Evolutionary conservation across 805 yeast species (phyloP).

Genomic region (Wickerhamomyces mucosus): DNA sequence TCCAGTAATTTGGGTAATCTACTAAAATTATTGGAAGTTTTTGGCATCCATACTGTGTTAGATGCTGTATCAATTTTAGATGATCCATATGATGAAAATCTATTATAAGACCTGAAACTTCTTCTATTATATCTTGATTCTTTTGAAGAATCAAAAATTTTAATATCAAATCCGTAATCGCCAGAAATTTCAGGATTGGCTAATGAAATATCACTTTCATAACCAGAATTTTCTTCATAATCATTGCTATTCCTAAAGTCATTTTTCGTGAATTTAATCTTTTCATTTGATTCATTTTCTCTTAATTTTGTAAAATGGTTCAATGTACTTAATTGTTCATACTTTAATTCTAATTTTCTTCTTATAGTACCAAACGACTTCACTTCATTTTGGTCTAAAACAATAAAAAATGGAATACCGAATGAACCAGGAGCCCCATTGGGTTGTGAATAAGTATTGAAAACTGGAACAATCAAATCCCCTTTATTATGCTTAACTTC

Average conservation of each 20-base stretch:
- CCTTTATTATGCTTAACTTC: slow-evolving; percentile 33
- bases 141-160: slow-evolving; percentile 24
- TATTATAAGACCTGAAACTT: slow-evolving; percentile 1
- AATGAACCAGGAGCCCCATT: slow-evolving; percentile 40
- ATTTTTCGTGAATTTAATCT: slow-evolving; percentile 8
- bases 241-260: slow-evolving; percentile 21
- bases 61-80: slow-evolving; percentile 1
- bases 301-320: slow-evolving; percentile 23
- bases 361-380: slow-evolving; percentile 49
- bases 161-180: slow-evolving; percentile 39
- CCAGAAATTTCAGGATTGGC: slow-evolving; percentile 45
- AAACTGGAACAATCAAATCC: slow-evolving; percentile 52
- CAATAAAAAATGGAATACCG: slow-evolving; percentile 71
- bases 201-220: slow-evolving; percentile 38
- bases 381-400: slow-evolving; percentile 41
- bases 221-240: slow-evolving; percentile 28
- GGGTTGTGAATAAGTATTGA: slow-evolving; percentile 34
- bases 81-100: background rate
- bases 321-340: slow-evolving; percentile 39
- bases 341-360: slow-evolving; percentile 41
- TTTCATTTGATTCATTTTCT: slow-evolving; percentile 4
- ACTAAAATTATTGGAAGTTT: slow-evolving; percentile 28
- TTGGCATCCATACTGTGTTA: slow-evolving; percentile 36
- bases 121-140: slow-evolving; percentile 15
- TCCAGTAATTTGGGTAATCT: slow-evolving; percentile 31